Evolutionary conservation across 192 early-diverging fungal genomes (phyloP).

Genomic region (Spinellus fusiger): DNA sequence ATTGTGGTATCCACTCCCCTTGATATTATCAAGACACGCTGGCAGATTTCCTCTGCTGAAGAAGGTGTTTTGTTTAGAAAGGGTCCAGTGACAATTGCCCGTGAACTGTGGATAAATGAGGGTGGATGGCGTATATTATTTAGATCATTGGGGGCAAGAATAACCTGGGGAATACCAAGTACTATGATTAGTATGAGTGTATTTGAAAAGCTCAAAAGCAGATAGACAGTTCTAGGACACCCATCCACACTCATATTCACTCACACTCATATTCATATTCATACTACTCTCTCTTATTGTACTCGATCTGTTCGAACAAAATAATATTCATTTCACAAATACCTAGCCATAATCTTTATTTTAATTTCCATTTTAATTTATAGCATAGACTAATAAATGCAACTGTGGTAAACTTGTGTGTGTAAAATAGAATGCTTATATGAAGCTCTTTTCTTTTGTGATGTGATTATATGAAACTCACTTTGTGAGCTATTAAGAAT

Average conservation of each 20-base stretch:
- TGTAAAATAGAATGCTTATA: not conserved
- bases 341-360: too few relatives aligned
- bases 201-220: conserved; percentile 63
- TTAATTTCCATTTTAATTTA: too few relatives aligned
- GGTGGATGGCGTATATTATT: conserved; percentile 55
- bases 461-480: too few relatives aligned
- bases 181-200: conserved; percentile 65
- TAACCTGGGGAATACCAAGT: conserved; percentile 62
- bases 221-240: not conserved
- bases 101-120: conserved; percentile 35
- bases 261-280: too few relatives aligned
- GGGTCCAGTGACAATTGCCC: conserved; percentile 32
- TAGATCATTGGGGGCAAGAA: conserved; percentile 53
- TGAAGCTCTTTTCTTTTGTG: too few relatives aligned
- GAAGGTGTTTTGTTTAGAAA: conserved; percentile 9
- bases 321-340: too few relatives aligned
- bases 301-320: too few relatives aligned
- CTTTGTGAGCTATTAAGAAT: too few relatives aligned
- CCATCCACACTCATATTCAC: too few relatives aligned
- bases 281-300: too few relatives aligned
- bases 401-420: not conserved
- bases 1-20: conserved; percentile 57
- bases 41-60: conserved; percentile 49
- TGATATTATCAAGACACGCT: conserved; percentile 77
- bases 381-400: too few relatives aligned